Percentiles rank a stretch among this genome's conserved stretches.
Evolutionary conservation across 164 flowering plant species (phyloP).

Genomic region (Vitis amurensis): DNA sequence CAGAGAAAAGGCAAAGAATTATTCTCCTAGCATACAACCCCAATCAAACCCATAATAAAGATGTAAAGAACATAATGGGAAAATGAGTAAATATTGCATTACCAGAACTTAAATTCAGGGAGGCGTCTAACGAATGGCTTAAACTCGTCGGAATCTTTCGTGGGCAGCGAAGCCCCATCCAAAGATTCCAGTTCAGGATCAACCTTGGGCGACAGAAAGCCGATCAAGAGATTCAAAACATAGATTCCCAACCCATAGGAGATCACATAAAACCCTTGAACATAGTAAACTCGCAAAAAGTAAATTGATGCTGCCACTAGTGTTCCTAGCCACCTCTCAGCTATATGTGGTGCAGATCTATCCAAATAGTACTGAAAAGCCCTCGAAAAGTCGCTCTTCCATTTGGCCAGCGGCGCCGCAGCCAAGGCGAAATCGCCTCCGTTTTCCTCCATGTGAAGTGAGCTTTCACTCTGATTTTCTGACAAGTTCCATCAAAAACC

Average conservation of each 20-base stretch:
- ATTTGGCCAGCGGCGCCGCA: slow-evolving; percentile 53
- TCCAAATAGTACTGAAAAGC: slow-evolving; percentile 77
- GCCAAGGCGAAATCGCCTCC: slow-evolving; percentile 31
- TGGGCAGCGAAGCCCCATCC: slow-evolving; percentile 79
- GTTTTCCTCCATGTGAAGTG: slow-evolving; percentile 41
- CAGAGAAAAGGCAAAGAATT: no score
- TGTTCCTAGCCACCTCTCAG: slow-evolving; percentile 78
- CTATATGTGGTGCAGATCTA: slow-evolving; percentile 63
- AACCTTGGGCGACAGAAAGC: slow-evolving; percentile 79
- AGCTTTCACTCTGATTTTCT: not conserved
- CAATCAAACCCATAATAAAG: no score
- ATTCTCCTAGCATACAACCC: no score
- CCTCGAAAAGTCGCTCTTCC: slow-evolving; percentile 60
- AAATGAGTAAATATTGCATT: slow-evolving; percentile 2
- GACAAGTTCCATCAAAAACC: not conserved
- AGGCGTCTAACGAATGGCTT: slow-evolving; percentile 88
- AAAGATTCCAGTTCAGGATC: slow-evolving; percentile 73
- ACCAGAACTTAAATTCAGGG: slow-evolving; percentile 95
- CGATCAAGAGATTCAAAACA: slow-evolving; percentile 74
- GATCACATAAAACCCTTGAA: slow-evolving; percentile 78
- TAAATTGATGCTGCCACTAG: slow-evolving; percentile 51
- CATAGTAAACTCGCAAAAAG: slow-evolving; percentile 56
- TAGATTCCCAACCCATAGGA: slow-evolving; percentile 81
- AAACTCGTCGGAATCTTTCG: slow-evolving; percentile 81
- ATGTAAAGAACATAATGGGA: no score